phyloP scores from a whole-genome alignment of 2,329 filamentous ascomycete species.

The Emergomyces orientalis region DNA sequence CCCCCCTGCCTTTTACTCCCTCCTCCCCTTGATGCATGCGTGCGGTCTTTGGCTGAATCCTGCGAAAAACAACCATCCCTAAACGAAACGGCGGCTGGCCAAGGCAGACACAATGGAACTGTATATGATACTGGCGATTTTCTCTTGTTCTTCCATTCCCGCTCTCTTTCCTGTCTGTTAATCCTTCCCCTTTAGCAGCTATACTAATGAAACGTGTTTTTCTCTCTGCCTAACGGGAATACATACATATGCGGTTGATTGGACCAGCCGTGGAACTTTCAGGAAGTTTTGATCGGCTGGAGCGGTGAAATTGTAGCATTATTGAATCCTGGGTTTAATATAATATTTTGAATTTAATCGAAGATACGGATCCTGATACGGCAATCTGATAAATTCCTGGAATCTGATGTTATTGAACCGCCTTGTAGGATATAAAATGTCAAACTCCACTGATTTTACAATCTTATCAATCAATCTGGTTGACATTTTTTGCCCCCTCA shows the following conservation, averaged over 20 bases:
- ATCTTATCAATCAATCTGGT: constrained; percentile 6
- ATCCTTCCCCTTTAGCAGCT: constrained; percentile 1
- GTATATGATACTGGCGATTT: constrained; percentile 8
- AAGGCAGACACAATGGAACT: neutral
- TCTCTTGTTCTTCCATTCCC: constrained; percentile 1
- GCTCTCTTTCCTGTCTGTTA: neutral
- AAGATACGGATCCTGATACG: neutral
- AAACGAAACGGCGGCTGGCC: neutral
- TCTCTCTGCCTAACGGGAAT: neutral
- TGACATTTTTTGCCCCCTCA: neutral
- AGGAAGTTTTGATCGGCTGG: neutral
- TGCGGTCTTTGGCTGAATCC: neutral
- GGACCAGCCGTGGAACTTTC: neutral
- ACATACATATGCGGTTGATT: neutral
- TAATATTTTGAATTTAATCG: neutral
- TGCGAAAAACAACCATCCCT: neutral
- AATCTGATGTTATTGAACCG: neutral
- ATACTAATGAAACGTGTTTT: constrained; percentile 6
- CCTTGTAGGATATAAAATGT: neutral
- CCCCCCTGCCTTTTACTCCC: neutral
- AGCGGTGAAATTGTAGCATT: neutral
- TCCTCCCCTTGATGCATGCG: neutral
- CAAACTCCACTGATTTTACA: neutral
- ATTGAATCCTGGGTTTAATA: neutral
- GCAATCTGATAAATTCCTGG: neutral